These are phyloP conservation scores for Verticillium klebahnii DNA, from an alignment of 2,329 filamentous ascomycete species.

Conservation along the genomic window DNA sequence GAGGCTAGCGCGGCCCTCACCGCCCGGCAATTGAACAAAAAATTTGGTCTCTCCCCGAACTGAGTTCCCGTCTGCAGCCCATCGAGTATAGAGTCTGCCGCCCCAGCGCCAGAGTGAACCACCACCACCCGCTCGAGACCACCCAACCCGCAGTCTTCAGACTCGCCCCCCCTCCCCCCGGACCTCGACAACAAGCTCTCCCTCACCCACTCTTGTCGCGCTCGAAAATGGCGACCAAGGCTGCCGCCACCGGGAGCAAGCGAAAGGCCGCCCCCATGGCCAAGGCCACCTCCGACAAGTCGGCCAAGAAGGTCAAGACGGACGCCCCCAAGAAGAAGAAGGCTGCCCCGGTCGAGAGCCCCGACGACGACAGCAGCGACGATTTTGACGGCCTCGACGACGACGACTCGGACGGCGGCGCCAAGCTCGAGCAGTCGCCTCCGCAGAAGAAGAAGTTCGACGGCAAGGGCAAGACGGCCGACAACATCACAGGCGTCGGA, in stretches of 20 bases:
- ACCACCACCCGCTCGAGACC: neutral
- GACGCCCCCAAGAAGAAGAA: conserved; percentile 21
- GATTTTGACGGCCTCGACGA: conserved; percentile 33
- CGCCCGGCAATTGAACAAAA: conserved; percentile 28
- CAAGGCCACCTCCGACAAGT: conserved; percentile 37
- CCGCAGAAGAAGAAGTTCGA: conserved; percentile 27
- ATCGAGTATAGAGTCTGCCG: neutral
- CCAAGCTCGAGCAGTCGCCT: conserved; percentile 27
- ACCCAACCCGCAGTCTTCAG: neutral
- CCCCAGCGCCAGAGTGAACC: neutral
- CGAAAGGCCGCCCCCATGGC: conserved; percentile 45
- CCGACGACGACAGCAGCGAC: conserved; percentile 31
- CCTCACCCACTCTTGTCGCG: neutral
- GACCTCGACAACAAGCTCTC: neutral
- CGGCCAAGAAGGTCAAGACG: conserved; percentile 47
- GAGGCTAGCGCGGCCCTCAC: conserved; percentile 19
- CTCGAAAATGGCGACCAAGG: conserved; percentile 44
- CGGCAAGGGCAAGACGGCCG: conserved; percentile 13
- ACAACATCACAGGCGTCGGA: conserved; percentile 19
- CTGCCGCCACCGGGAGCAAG: conserved; percentile 45
- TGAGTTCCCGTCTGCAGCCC: neutral
- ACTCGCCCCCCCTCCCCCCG: neutral
- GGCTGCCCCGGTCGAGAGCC: conserved; percentile 26
- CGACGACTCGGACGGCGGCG: conserved; percentile 51
- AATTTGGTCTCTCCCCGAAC: conserved; percentile 9